These are phyloP conservation scores for Fragaria iinumae DNA, from an alignment of 306 rosid species.

Conservation along the genomic window DNA sequence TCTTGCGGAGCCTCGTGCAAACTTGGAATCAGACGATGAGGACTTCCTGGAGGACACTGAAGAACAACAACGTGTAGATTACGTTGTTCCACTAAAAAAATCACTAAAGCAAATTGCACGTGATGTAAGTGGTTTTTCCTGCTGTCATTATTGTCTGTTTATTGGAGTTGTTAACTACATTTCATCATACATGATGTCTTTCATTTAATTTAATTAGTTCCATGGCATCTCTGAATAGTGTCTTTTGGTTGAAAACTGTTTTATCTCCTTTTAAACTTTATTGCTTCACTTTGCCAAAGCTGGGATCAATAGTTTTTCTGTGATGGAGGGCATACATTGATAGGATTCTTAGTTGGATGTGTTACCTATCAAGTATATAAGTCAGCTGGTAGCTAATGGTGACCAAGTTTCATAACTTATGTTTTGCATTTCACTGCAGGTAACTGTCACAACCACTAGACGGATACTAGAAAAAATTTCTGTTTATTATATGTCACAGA, in stretches of 20 bases:
- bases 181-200: neutral
- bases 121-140: constrained; percentile 50
- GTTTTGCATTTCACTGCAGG: constrained; percentile 42
- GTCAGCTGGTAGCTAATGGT: constrained; percentile 2
- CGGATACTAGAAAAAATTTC: constrained; percentile 71
- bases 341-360: neutral
- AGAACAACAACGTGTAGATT: constrained; percentile 41
- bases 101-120: constrained; percentile 82
- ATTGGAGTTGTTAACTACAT: neutral
- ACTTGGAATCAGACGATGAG: constrained; percentile 66
- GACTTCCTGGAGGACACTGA: constrained; percentile 46
- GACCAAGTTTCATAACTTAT: constrained; percentile 15
- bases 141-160: neutral
- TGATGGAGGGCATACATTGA: neutral
- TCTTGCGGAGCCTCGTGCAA: constrained; percentile 71
- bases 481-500: constrained; percentile 58
- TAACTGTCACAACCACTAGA: constrained; percentile 69
- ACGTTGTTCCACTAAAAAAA: constrained; percentile 71
- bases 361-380: constrained; percentile 12
- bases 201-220: neutral
- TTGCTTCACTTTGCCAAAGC: neutral
- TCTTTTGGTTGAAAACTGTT: neutral
- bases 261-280: neutral
- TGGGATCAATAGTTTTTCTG: neutral
- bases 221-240: neutral